These are phyloP conservation scores for Penicillium samsonianum DNA, from an alignment of 495 filamentous ascomycete genomes.

Conservation along the genomic window DNA sequence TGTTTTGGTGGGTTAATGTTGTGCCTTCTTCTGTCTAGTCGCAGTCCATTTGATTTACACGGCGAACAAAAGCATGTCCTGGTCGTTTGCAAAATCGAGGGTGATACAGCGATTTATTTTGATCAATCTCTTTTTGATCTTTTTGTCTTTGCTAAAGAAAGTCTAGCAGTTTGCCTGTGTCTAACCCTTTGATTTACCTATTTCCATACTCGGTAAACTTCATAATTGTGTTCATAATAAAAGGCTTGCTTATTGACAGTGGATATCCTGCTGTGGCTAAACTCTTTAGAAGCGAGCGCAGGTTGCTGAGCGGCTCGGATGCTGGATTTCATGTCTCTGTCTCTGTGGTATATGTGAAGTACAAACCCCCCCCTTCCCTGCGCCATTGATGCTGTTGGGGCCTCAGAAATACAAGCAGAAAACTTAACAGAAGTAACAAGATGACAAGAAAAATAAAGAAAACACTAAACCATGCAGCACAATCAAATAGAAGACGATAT, in stretches of 20 bases:
- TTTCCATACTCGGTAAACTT: conserved; percentile 1
- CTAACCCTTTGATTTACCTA: conserved; percentile 1
- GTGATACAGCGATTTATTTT: conserved; percentile 4
- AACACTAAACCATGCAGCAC: not conserved
- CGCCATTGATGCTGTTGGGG: not conserved
- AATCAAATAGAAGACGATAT: not conserved
- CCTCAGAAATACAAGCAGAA: conserved; percentile 1
- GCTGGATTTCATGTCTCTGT: not conserved
- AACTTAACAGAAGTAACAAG: not conserved
- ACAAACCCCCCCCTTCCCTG: not conserved
- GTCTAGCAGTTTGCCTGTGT: conserved; percentile 6
- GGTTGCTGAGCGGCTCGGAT: not conserved
- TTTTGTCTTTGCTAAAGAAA: conserved; percentile 6
- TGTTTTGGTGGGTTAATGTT: not conserved
- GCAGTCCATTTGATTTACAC: not conserved
- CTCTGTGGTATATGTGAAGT: not conserved
- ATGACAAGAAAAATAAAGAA: not conserved
- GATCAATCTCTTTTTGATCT: not conserved
- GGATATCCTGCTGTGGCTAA: not conserved
- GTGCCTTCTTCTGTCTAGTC: not conserved
- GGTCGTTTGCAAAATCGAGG: conserved; percentile 4
- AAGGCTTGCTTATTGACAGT: conserved; percentile 2
- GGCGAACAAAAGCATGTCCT: conserved; percentile 5
- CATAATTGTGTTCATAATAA: conserved; percentile 9
- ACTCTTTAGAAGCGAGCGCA: not conserved